Evolutionary conservation across 495 filamentous ascomycete genomes (phyloP), one percentile per base, ranked within the genome.

Genomic region (Aspergillus egyptiacus): DNA sequence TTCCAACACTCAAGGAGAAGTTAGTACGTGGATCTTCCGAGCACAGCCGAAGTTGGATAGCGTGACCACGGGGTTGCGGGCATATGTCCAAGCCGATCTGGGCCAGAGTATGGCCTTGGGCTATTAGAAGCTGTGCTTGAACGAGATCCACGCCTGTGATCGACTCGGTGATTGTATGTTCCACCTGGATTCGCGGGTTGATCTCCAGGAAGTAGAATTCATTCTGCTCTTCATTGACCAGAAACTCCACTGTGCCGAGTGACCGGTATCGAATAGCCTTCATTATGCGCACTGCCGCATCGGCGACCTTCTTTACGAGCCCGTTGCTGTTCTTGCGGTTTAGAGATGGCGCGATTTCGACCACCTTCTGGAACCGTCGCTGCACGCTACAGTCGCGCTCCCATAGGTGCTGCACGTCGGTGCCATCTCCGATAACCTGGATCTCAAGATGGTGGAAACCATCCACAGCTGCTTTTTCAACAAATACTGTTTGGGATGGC

Each of bases 131-230:
- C 47, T 84, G 79, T 4, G 62, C 64, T 55, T 69, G 71, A 2
- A 78, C 80, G 2, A 85, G 58, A 50, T 84, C 81, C 4, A 82
- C 56, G 5, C 67, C 73, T 33, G 74, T 78, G 45, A 76, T 75
- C 5, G 72, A 61, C 48, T 80, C 74, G 1, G 73, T 78, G 30
- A 79, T 72, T 15, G 72, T 77, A 44, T 78, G 76, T 50, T 78
- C 75, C 24, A 78, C 75, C 56, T 76, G 81, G 15, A 83, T 59
- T 23, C 81, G 67, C 0, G 81, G 79, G 56, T 84, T 84, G 67
- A 84, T 76, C 58, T 85, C 81, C 4, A 85, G 61, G 53, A 85
- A 85, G 57, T 78, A 85, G 60, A 80, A 80, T 35, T 79, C 70
- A 0, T 57, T 57, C 0, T 61, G 71, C n/a, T 69, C 55, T 46